These are phyloP conservation scores for Allium sativum DNA, from an alignment of 106 monocot genomes.

Conservation along the genomic window DNA sequence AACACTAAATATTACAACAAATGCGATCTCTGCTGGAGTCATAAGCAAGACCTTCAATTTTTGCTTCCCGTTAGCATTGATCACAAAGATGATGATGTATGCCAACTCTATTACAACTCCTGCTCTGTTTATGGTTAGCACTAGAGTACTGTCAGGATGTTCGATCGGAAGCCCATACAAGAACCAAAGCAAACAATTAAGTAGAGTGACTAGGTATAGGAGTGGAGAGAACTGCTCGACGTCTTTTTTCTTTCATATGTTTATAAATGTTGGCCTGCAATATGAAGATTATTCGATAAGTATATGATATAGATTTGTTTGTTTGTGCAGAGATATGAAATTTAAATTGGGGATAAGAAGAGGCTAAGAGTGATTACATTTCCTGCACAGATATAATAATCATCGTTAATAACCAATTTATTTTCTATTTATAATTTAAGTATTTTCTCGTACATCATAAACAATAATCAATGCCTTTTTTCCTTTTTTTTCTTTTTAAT, in stretches of 20 bases:
- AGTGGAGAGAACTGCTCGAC: conserved; percentile 23
- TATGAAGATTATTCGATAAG: neutral
- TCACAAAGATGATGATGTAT: conserved; percentile 8
- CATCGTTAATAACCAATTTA: neutral
- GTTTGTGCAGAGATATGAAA: neutral
- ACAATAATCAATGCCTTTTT: too few relatives aligned
- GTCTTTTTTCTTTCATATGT: conserved; percentile 10
- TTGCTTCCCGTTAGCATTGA: neutral
- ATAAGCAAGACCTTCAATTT: conserved; percentile 1
- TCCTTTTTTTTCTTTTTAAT: too few relatives aligned
- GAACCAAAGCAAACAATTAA: conserved; percentile 17
- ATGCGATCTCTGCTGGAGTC: neutral
- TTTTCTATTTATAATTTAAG: too few relatives aligned
- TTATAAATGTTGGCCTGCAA: conserved; percentile 16
- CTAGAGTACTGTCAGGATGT: conserved; percentile 15
- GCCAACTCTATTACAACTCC: conserved; percentile 9
- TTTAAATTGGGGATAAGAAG: conserved; percentile 20
- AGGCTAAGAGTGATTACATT: conserved; percentile 9
- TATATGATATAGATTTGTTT: neutral
- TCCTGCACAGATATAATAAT: conserved; percentile 7
- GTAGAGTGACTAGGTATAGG: conserved; percentile 15
- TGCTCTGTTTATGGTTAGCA: conserved; percentile 17
- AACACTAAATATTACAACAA: neutral
- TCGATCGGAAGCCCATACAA: conserved; percentile 12
- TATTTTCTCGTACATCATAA: too few relatives aligned